Base-by-base conservation (phyloP, 805 yeast species). In the Candida sanyiensis region DNA sequence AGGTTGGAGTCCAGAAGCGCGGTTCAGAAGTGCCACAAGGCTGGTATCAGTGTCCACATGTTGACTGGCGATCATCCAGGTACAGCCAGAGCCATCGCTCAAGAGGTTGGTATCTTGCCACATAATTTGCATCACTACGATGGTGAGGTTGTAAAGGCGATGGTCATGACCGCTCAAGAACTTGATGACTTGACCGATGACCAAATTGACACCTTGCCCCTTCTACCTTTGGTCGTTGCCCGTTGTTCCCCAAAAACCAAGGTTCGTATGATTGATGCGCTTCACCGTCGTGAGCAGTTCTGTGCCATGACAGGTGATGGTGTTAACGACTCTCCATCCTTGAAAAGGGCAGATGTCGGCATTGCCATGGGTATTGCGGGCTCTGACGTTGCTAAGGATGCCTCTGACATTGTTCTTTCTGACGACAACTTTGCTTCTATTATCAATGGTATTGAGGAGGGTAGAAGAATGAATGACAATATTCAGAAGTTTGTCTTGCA, bases 301-400 rank as follows among this genome's bases (percentile, higher is more conserved):
- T 70, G 80, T 61, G 90, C 90, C 15, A 83, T 83, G 90, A 80
- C 87, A 22, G 87, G 87, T 45, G 90, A 83, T 58, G 90, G 90
- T 47, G 89, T 83, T 32, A 83, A 83, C 57, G 90, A 83, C 56
- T 80, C 88, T 3, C 90, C 90, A 20, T 74, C 83, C 25, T 66
- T 83, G 61, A 82, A 82, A 57, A 76, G 68, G 47, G 82, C 90
- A 3, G 88, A 83, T 58, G 85, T 83, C 40, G 90, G 90, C 47
- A 81, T 83, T 58, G 87, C 90, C 8, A 83, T 83, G 90, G 90
- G 90, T 33, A 66, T 76, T 63, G 73, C 80, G 44, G 90, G 90
- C 4, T 77, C 85, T 10, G 90, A 83, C 63, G 89, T 83, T 28
- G 90, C 90, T n/a, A 83, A 83, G 57, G 86, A 82, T 57, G 87